Evolutionary conservation across 768 basidiomycete genomes (phyloP).

Genomic region (Podaxis sp.): DNA sequence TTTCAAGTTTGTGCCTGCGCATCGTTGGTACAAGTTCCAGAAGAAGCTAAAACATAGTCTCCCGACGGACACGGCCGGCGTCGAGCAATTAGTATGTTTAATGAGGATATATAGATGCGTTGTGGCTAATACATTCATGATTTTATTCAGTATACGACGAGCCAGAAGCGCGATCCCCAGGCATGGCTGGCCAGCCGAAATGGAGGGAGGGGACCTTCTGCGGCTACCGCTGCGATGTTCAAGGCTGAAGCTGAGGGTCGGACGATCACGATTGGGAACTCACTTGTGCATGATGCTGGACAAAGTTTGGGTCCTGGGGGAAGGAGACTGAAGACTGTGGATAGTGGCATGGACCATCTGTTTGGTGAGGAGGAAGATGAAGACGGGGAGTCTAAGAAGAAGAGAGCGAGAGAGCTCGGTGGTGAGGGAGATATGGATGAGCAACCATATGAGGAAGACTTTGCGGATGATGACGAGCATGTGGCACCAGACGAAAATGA

Average conservation of each 20-base stretch:
- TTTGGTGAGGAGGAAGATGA: slow-evolving; percentile 69
- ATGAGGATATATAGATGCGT: slow-evolving; percentile 21
- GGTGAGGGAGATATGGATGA: slow-evolving; percentile 84
- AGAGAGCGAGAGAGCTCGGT: slow-evolving; percentile 59
- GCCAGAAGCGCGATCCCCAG: slow-evolving; percentile 75
- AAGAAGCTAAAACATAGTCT: slow-evolving; percentile 77
- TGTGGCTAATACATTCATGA: slow-evolving; percentile 22
- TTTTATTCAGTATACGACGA: slow-evolving; percentile 43
- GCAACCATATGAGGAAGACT: slow-evolving; percentile 78
- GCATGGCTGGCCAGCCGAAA: slow-evolving; percentile 68
- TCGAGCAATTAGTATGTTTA: slow-evolving; percentile 58
- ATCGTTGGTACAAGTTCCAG: slow-evolving; percentile 93
- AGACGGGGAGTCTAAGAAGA: slow-evolving; percentile 44
- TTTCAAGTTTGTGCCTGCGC: slow-evolving; percentile 86
- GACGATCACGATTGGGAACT: slow-evolving; percentile 37
- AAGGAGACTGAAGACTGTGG: slow-evolving; percentile 62
- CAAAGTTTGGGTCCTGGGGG: slow-evolving; percentile 73
- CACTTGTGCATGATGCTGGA: slow-evolving; percentile 46
- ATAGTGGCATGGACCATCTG: slow-evolving; percentile 59
- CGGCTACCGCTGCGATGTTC: slow-evolving; percentile 66
- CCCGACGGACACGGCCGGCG: slow-evolving; percentile 63
- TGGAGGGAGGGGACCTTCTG: slow-evolving; percentile 55
- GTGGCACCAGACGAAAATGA: slow-evolving; percentile 73
- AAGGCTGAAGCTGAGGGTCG: slow-evolving; percentile 60
- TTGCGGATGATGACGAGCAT: slow-evolving; percentile 87